phyloP scores from a whole-genome alignment of 371 early-diverging fungal species.

The Mortierella sp. region DNA sequence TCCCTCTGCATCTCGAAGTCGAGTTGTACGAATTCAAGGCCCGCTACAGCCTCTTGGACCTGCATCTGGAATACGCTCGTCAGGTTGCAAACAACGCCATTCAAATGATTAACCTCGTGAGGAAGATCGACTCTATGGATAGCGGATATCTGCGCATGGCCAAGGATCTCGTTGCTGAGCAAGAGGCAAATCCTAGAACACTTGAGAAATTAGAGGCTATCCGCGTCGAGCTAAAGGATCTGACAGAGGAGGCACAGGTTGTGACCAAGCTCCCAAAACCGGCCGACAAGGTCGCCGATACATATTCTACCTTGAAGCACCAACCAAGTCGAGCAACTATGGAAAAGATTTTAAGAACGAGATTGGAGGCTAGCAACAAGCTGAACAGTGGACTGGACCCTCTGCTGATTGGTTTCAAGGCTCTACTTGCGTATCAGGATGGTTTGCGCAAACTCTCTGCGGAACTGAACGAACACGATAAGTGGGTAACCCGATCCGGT shows the following conservation, averaged over 20 bases:
- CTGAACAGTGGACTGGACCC: conserved; percentile 32
- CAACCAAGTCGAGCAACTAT: conserved; percentile 13
- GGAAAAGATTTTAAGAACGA: conserved; percentile 23
- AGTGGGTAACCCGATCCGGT: conserved; percentile 27
- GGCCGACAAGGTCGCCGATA: conserved; percentile 30
- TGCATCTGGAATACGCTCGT: conserved; percentile 26
- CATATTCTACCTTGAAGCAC: conserved; percentile 11
- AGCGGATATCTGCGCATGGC: conserved; percentile 43
- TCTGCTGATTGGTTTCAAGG: conserved; percentile 31
- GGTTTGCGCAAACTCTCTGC: conserved; percentile 35
- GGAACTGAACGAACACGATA: conserved; percentile 36
- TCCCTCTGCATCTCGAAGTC: conserved; percentile 51
- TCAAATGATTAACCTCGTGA: conserved; percentile 12
- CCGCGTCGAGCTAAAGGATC: conserved; percentile 32
- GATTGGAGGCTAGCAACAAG: conserved; percentile 14
- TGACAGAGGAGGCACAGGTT: conserved; percentile 10
- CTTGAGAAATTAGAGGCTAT: conserved; percentile 36
- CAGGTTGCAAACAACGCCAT: conserved; percentile 18
- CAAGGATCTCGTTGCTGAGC: conserved; percentile 38
- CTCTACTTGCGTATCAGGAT: conserved; percentile 40
- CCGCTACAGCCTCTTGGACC: conserved; percentile 33
- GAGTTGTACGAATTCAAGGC: conserved; percentile 50
- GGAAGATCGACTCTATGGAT: conserved; percentile 47
- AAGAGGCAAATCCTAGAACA: conserved; percentile 34
- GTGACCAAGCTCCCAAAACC: conserved; percentile 39